phyloP scores from a whole-genome alignment of 352 stramenopile genomes.

The Pythium periplocum region DNA sequence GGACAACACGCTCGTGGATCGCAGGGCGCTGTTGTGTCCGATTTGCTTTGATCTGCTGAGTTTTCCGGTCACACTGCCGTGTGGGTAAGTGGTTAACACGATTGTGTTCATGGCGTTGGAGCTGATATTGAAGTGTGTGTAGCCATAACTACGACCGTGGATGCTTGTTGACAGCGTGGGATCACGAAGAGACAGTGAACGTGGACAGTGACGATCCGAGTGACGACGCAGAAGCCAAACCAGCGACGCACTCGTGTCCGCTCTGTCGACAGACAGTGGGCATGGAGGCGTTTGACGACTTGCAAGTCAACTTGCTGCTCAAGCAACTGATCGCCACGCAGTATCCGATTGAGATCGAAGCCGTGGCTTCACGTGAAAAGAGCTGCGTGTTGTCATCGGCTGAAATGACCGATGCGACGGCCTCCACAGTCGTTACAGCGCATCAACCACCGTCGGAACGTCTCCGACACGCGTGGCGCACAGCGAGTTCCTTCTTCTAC shows the following conservation, averaged over 20 bases:
- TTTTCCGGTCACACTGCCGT: conserved; percentile 69
- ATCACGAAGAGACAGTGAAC: conserved; percentile 18
- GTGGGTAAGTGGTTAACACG: conserved; percentile 33
- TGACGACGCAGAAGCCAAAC: conserved; percentile 1
- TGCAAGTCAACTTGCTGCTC: conserved; percentile 66
- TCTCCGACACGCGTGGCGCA: conserved; percentile 35
- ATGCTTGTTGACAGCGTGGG: conserved; percentile 66
- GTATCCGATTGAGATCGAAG: conserved; percentile 43
- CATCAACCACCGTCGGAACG: conserved; percentile 14
- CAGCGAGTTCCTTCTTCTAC: conserved; percentile 65
- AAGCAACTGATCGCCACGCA: conserved; percentile 51
- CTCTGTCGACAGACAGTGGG: conserved; percentile 48
- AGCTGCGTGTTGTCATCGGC: not conserved
- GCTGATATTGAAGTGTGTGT: not conserved
- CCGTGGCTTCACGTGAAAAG: conserved; percentile 38
- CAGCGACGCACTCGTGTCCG: conserved; percentile 41
- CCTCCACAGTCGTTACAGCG: not conserved
- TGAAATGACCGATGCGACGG: not conserved
- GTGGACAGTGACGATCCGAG: not conserved
- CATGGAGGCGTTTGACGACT: conserved; percentile 19
- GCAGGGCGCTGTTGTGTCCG: conserved; percentile 53
- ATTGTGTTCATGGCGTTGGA: not conserved
- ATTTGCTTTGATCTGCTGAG: conserved; percentile 78
- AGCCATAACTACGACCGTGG: conserved; percentile 85
- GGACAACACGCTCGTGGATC: conserved; percentile 12